Conservation (phyloP, 352 stramenopile species). For the Phytophthora melonis region DNA sequence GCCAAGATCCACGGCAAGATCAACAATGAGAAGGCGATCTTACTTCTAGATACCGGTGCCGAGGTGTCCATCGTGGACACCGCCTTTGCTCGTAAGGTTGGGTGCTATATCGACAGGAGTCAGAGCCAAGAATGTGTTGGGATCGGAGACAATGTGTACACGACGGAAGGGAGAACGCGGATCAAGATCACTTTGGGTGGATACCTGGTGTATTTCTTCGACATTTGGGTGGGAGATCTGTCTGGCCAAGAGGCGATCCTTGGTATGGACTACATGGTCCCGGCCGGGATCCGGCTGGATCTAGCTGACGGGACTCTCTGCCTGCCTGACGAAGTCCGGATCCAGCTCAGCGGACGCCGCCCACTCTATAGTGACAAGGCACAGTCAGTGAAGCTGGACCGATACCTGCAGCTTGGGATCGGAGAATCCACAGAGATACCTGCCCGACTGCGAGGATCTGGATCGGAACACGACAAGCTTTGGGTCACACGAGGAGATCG, state of each 20-base stretch:
- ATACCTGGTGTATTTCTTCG: background rate
- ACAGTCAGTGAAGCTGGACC: background rate
- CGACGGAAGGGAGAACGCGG: background rate
- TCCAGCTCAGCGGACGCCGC: conserved; percentile 4
- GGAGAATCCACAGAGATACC: background rate
- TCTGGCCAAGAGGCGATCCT: background rate
- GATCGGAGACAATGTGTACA: background rate
- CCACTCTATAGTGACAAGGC: background rate
- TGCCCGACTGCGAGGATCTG: background rate
- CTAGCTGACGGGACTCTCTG: background rate
- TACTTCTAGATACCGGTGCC: background rate
- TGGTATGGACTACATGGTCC: conserved; percentile 19
- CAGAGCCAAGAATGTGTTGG: background rate
- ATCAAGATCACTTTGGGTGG: background rate
- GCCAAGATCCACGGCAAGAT: background rate
- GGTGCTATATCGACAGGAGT: background rate
- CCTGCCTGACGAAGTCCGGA: conserved; percentile 14
- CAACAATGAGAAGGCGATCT: background rate
- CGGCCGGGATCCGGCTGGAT: conserved; percentile 17
- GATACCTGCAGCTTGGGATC: background rate
- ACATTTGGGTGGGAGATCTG: background rate
- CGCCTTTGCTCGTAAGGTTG: background rate
- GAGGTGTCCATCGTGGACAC: background rate
- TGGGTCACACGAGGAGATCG: conserved; percentile 6
- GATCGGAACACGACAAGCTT: conserved; percentile 6